phyloP scores from a whole-genome alignment of 352 stramenopile species.

The Pythium guiyangense region DNA sequence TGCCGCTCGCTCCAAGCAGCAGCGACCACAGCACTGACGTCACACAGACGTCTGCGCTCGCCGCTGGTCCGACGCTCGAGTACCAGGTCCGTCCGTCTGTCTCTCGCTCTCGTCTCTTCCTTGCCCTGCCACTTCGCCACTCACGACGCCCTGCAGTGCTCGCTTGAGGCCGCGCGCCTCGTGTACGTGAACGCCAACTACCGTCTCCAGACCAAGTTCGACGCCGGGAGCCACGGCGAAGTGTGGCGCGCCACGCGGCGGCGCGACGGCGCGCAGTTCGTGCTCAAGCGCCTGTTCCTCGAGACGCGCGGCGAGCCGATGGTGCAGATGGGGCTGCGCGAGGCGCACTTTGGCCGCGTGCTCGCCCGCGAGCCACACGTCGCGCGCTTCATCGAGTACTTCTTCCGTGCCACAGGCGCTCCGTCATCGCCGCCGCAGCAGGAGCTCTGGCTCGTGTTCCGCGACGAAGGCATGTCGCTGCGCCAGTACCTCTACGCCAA shows the following conservation, averaged over 20 bases:
- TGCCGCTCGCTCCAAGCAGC: constrained; percentile 16
- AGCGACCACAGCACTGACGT: constrained; percentile 7
- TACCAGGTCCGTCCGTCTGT: constrained; percentile 31
- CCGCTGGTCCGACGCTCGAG: constrained; percentile 59
- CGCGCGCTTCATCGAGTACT: constrained; percentile 85
- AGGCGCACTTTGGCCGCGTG: constrained; percentile 76
- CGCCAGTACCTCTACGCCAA: constrained; percentile 85
- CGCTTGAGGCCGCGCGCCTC: constrained; percentile 41
- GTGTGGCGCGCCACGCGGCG: constrained; percentile 56
- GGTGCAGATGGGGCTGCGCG: constrained; percentile 69
- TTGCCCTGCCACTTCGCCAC: not conserved
- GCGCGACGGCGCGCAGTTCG: constrained; percentile 44
- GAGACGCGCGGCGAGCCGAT: constrained; percentile 49
- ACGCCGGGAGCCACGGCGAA: constrained; percentile 81
- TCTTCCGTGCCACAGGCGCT: constrained; percentile 45
- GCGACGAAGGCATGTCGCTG: constrained; percentile 86
- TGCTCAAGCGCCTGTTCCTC: constrained; percentile 86
- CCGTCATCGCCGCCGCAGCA: constrained; percentile 5
- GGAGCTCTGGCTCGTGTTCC: constrained; percentile 90
- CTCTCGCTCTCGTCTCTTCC: not conserved
- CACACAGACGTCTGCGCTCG: constrained; percentile 4
- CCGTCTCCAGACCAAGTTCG: constrained; percentile 75
- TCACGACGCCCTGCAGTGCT: constrained; percentile 20
- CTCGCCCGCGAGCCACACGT: constrained; percentile 55
- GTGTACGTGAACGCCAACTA: constrained; percentile 78